Percentiles rank a stretch among this genome's conserved stretches.
Conservation (phyloP, 2,329 filamentous ascomycete species). For the Corynespora cassiicola region DNA sequence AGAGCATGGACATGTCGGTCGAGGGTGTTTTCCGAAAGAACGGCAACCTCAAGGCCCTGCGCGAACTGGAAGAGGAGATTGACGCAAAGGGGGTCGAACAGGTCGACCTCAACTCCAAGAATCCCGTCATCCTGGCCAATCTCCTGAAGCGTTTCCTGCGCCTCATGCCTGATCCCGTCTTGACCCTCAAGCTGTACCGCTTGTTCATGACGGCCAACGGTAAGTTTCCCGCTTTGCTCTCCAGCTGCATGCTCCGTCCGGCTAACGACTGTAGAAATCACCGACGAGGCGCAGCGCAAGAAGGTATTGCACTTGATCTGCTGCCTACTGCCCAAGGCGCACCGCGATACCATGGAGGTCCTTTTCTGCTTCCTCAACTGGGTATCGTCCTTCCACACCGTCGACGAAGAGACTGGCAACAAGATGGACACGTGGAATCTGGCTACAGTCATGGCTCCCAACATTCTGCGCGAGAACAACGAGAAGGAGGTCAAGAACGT, state of each 20-base stretch:
- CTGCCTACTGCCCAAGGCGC: slow-evolving; percentile 88
- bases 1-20: slow-evolving; percentile 98
- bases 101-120: slow-evolving; percentile 86
- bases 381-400: slow-evolving; percentile 95
- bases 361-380: slow-evolving; percentile 96
- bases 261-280: slow-evolving; percentile 64
- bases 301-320: slow-evolving; percentile 89
- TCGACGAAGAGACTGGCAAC: slow-evolving; percentile 95
- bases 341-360: slow-evolving; percentile 93
- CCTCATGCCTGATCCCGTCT: slow-evolving; percentile 89
- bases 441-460: slow-evolving; percentile 95
- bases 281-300: slow-evolving; percentile 79
- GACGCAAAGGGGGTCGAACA: slow-evolving; percentile 85
- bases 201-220: slow-evolving; percentile 90
- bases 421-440: slow-evolving; percentile 99
- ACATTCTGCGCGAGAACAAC: slow-evolving; percentile 79
- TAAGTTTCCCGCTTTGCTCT: slow-evolving; percentile 42
- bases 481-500: slow-evolving; percentile 67
- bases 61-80: slow-evolving; percentile 83
- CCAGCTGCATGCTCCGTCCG: not conserved
- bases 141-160: slow-evolving; percentile 94
- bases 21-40: slow-evolving; percentile 99
- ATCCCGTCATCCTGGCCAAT: slow-evolving; percentile 91
- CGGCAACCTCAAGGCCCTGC: slow-evolving; percentile 93
- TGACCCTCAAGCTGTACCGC: slow-evolving; percentile 93